These are phyloP conservation scores for Extremus antarcticus DNA, from an alignment of 495 filamentous ascomycete species.

Conservation along the genomic window DNA sequence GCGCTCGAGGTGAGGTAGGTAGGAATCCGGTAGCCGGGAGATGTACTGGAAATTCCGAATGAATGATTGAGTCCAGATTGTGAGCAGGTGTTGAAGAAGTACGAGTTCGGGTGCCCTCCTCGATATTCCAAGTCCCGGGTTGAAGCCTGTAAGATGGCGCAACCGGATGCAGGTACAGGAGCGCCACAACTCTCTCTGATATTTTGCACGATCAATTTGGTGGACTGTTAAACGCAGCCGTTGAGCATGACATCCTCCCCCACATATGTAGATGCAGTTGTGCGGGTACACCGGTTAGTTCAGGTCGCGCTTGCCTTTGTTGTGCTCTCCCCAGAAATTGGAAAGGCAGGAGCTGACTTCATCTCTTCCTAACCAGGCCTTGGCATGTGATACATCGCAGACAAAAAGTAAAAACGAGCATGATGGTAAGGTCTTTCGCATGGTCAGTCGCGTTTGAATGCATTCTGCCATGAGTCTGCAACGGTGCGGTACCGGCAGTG, in stretches of 20 bases:
- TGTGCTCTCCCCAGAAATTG: neutral
- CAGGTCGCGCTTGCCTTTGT: neutral
- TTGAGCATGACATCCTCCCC: neutral
- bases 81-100: neutral
- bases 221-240: neutral
- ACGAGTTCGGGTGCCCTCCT: neutral
- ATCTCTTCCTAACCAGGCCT: conserved; percentile 20
- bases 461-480: neutral
- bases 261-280: neutral
- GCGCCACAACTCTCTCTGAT: neutral
- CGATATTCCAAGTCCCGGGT: neutral
- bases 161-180: neutral
- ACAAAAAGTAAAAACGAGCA: neutral
- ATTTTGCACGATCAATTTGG: neutral
- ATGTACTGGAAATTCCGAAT: neutral
- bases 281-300: neutral
- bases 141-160: neutral
- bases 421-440: neutral
- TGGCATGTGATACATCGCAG: conserved; percentile 8
- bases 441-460: neutral
- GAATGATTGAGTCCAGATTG: too few relatives aligned
- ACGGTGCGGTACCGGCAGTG: neutral
- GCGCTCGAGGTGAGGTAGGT: too few relatives aligned
- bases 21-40: neutral
- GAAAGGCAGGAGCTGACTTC: conserved; percentile 8